Percentiles rank a stretch among this genome's conserved stretches.
These are phyloP conservation scores for Backusella psychrophila DNA, from an alignment of 192 early-diverging fungal genomes.

Conservation along the genomic window DNA sequence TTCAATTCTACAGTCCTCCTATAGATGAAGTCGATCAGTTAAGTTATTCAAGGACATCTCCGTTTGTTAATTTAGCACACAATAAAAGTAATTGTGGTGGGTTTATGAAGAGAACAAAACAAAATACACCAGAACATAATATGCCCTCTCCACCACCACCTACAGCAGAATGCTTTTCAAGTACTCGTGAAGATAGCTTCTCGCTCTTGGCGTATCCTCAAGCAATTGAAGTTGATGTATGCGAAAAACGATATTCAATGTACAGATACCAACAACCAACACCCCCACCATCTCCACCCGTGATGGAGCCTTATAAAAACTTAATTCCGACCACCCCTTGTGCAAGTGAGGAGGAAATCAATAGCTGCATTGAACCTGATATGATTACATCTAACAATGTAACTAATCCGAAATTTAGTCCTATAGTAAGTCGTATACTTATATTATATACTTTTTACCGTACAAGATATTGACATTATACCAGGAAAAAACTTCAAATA, in stretches of 20 bases:
- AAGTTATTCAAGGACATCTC: not conserved
- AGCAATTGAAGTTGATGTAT: conserved; percentile 1
- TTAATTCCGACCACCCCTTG: not conserved
- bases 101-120: not conserved
- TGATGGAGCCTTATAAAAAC: not conserved
- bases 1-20: conserved; percentile 16
- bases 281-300: not conserved
- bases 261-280: not conserved
- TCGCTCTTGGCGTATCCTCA: not conserved
- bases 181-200: conserved; percentile 1
- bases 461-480: not conserved
- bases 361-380: not conserved
- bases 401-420: not conserved
- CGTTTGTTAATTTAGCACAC: not conserved
- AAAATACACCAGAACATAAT: not conserved
- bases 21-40: conserved; percentile 22
- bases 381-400: not conserved
- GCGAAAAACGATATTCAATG: conserved; percentile 16
- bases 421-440: not conserved
- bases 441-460: not conserved
- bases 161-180: not conserved
- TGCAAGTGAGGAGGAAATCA: not conserved
- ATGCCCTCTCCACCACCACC: conserved; percentile 7
- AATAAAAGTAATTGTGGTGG: not conserved
- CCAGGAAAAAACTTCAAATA: not conserved